Evolutionary conservation across 306 rosid genomes (phyloP).

Genomic region (Casuarina cunninghamiana): DNA sequence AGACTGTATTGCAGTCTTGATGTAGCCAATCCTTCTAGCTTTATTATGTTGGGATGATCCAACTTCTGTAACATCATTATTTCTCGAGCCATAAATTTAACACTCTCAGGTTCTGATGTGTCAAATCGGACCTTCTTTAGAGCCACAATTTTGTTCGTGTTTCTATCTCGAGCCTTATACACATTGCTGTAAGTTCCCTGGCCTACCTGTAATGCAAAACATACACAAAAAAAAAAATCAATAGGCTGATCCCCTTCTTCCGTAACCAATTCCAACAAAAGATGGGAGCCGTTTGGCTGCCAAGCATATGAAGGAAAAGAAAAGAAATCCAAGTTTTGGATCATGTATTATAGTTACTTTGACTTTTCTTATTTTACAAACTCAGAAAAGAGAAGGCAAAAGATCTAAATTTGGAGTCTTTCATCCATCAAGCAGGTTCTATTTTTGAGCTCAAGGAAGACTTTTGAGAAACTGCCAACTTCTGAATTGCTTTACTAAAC

Average conservation of each 20-base stretch:
- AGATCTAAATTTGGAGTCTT: not conserved
- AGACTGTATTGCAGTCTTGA: slow-evolving; percentile 92
- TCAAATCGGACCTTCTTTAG: slow-evolving; percentile 83
- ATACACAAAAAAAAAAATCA: not conserved
- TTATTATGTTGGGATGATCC: slow-evolving; percentile 85
- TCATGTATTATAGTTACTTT: not conserved
- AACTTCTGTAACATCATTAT: slow-evolving; percentile 65
- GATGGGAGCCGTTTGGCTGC: no score
- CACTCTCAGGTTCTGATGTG: slow-evolving; percentile 80
- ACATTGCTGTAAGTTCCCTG: slow-evolving; percentile 98
- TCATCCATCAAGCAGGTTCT: not conserved
- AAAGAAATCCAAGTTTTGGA: not conserved
- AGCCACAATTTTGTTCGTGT: slow-evolving; percentile 75
- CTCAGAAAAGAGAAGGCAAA: not conserved
- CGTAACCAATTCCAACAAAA: no score
- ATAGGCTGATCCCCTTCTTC: no score
- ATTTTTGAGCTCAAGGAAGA: not conserved
- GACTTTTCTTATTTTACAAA: not conserved
- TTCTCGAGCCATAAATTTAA: slow-evolving; percentile 93
- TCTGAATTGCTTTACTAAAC: not conserved
- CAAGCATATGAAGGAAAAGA: not conserved
- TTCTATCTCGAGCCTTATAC: slow-evolving; percentile 83
- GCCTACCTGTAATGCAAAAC: slow-evolving; percentile 66
- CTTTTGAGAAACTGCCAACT: not conserved
- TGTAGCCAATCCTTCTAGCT: slow-evolving; percentile 87